Conservation (phyloP, 139 green algal genomes). For the Tetratostichococcus sp. region DNA sequence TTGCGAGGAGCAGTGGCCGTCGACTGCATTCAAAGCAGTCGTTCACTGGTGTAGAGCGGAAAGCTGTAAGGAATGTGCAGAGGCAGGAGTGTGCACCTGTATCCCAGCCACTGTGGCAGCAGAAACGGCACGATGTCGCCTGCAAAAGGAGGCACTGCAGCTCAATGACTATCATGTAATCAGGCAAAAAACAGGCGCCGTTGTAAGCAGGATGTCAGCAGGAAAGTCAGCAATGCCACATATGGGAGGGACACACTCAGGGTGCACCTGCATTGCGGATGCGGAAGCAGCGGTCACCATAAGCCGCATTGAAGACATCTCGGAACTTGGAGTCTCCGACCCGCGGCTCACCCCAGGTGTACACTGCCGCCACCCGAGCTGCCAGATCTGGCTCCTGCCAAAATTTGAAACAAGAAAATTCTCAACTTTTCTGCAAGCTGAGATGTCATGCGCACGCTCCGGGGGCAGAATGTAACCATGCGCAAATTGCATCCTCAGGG, state of each 20-base stretch:
- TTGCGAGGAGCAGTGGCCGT: too few relatives aligned
- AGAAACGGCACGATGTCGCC: neutral
- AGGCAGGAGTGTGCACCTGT: neutral
- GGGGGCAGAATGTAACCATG: too few relatives aligned
- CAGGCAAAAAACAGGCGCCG: too few relatives aligned
- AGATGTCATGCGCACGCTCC: too few relatives aligned
- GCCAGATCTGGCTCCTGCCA: slow-evolving; percentile 8
- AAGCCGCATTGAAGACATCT: neutral
- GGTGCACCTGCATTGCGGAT: slow-evolving; percentile 15
- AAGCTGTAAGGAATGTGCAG: neutral
- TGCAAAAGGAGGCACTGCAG: neutral
- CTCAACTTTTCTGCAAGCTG: too few relatives aligned
- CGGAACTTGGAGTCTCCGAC: slow-evolving; percentile 18
- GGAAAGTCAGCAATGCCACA: too few relatives aligned
- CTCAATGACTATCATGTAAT: too few relatives aligned
- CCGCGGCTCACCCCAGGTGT: slow-evolving; percentile 14
- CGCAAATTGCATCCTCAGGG: too few relatives aligned
- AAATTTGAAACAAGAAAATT: too few relatives aligned
- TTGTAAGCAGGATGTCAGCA: too few relatives aligned
- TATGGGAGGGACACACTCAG: too few relatives aligned
- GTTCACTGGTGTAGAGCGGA: neutral
- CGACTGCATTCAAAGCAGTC: too few relatives aligned
- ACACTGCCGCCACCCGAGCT: slow-evolving; percentile 9
- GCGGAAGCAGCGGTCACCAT: slow-evolving; percentile 1
- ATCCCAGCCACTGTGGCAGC: neutral